These are phyloP conservation scores for Vitis hybrid DNA, from an alignment of 177 flowering plant genomes.

Conservation along the genomic window DNA sequence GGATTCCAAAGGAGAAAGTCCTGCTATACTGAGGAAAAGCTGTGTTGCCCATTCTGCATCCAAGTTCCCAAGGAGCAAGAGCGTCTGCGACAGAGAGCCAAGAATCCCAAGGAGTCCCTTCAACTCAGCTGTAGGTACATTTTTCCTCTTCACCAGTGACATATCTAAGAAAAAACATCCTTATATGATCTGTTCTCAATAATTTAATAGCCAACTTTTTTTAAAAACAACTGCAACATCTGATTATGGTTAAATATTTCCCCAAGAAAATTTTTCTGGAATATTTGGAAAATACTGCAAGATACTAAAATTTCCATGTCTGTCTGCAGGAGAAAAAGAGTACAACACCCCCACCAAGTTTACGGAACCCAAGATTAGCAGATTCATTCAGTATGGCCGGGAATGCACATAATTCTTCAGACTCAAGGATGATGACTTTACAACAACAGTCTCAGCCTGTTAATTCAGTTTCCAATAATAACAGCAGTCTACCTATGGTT, in stretches of 20 bases:
- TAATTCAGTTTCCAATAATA: constrained; percentile 28
- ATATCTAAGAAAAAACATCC: background rate
- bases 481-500: constrained; percentile 33
- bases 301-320: background rate
- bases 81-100: constrained; percentile 66
- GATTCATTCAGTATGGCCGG: constrained; percentile 34
- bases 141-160: constrained; percentile 18
- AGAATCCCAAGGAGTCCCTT: constrained; percentile 57
- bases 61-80: constrained; percentile 77
- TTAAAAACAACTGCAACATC: too few relatives aligned
- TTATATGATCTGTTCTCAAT: background rate
- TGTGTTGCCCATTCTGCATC: constrained; percentile 45
- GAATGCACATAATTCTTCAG: constrained; percentile 28
- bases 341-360: constrained; percentile 74
- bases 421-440: constrained; percentile 14
- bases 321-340: constrained; percentile 69
- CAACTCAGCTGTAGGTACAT: constrained; percentile 87
- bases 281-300: too few relatives aligned
- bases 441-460: constrained; percentile 33
- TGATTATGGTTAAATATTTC: too few relatives aligned
- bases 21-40: constrained; percentile 60
- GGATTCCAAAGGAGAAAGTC: constrained; percentile 61
- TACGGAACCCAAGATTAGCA: constrained; percentile 36
- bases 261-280: too few relatives aligned
- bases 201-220: too few relatives aligned